Conservation (phyloP, 176 grass and related monocot species). For the Leersia perrieri region DNA sequence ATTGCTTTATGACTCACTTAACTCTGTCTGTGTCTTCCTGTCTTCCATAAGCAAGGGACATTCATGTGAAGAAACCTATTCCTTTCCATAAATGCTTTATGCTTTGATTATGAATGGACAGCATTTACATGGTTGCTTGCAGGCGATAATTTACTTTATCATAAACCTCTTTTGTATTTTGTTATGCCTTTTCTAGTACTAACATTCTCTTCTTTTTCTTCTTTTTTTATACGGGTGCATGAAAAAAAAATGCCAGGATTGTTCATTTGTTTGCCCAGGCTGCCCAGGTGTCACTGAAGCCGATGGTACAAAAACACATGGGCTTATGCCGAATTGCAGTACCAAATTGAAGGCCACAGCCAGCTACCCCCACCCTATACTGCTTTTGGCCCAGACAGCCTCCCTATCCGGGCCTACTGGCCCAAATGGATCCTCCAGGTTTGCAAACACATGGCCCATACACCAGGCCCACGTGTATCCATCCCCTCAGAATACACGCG, state of each 20-base stretch:
- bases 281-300: not conserved
- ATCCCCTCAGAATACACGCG: no score
- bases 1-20: not conserved
- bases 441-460: not conserved
- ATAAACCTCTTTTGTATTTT: not conserved
- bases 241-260: not conserved
- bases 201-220: not conserved
- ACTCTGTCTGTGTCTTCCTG: not conserved
- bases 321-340: not conserved
- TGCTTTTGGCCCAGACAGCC: not conserved
- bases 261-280: no score
- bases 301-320: not conserved
- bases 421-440: not conserved
- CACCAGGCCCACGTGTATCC: not conserved
- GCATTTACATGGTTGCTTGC: not conserved
- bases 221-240: not conserved
- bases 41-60: not conserved
- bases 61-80: no score
- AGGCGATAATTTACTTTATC: not conserved
- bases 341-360: not conserved
- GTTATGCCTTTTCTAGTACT: not conserved
- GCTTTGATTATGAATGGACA: not conserved
- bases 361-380: not conserved
- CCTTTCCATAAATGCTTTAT: not conserved
- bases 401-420: not conserved